Evolutionary conservation across 179 eudicot species (phyloP).

Genomic region (Spinacia oleracea): DNA sequence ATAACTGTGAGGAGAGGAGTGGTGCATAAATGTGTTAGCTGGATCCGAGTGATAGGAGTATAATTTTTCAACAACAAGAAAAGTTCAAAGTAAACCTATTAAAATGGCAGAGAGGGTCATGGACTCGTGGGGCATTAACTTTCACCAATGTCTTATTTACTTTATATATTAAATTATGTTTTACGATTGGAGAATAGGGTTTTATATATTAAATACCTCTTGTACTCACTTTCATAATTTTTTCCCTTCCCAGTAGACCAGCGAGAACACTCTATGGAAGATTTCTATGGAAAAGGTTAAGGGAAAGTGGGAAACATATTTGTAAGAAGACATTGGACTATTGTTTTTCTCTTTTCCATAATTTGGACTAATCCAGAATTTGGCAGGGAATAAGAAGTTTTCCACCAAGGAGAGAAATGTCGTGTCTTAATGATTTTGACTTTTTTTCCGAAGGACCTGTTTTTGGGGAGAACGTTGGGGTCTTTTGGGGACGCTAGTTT

Average conservation of each 20-base stretch:
- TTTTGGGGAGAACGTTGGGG: not conserved
- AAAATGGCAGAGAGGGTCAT: not conserved
- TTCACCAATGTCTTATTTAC: not conserved
- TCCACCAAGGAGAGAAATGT: not conserved
- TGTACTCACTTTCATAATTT: not conserved
- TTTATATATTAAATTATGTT: not conserved
- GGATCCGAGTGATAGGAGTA: slow-evolving; percentile 5
- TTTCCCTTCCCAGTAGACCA: not conserved
- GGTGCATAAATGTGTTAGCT: not conserved
- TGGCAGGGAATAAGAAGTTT: too few species aligned
- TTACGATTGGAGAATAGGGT: not conserved
- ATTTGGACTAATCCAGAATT: not conserved
- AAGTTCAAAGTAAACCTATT: not conserved
- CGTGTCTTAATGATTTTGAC: not conserved
- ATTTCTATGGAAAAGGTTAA: not conserved
- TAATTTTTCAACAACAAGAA: not conserved
- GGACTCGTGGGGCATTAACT: slow-evolving; percentile 5
- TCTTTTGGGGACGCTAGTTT: not conserved
- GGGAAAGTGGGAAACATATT: not conserved
- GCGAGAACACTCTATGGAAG: not conserved
- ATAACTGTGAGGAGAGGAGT: not conserved
- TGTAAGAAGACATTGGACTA: not conserved
- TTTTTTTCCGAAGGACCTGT: not conserved
- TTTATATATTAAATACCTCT: too few species aligned
- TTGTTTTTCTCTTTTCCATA: not conserved